Evolutionary conservation across 2,329 filamentous ascomycete genomes (phyloP).

Genomic region (Scedosporium boydii): DNA sequence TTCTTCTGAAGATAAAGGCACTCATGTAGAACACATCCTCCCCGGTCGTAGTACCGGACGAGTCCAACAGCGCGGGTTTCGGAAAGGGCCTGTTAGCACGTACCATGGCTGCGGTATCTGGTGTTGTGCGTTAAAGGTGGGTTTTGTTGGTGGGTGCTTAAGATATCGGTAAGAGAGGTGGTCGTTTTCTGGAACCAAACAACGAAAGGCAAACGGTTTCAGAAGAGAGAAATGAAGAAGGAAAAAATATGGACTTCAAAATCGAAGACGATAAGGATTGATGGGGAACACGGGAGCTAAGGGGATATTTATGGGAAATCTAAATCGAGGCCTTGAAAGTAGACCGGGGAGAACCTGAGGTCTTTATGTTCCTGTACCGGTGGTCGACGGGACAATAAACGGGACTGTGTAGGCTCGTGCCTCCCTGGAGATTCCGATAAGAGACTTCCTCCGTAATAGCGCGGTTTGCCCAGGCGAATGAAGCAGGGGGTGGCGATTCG

Average conservation of each 20-base stretch:
- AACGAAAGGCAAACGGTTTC: constrained; percentile 1
- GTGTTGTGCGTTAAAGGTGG: constrained; percentile 1
- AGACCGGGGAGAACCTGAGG: background rate
- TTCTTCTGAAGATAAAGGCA: background rate
- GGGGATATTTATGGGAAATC: constrained; percentile 1
- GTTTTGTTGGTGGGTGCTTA: background rate
- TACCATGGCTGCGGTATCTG: constrained; percentile 8
- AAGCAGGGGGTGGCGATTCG: background rate
- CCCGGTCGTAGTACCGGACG: background rate
- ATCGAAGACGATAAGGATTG: background rate
- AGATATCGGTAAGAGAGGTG: background rate
- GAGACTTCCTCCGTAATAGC: background rate
- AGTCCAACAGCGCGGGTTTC: background rate
- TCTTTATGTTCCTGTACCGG: constrained; percentile 5
- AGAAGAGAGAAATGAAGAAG: background rate
- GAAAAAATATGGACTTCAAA: background rate
- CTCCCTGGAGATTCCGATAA: constrained; percentile 7
- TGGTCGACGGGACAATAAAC: background rate
- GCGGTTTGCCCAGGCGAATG: background rate
- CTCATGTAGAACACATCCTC: background rate
- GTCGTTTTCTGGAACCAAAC: background rate
- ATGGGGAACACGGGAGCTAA: background rate
- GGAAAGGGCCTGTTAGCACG: background rate
- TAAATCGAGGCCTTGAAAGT: background rate
- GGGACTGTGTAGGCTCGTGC: constrained; percentile 3